Evolutionary conservation across 352 stramenopile genomes (phyloP), one percentile per base, ranked within the genome.

Genomic region (Globisporangium recalcitrans): DNA sequence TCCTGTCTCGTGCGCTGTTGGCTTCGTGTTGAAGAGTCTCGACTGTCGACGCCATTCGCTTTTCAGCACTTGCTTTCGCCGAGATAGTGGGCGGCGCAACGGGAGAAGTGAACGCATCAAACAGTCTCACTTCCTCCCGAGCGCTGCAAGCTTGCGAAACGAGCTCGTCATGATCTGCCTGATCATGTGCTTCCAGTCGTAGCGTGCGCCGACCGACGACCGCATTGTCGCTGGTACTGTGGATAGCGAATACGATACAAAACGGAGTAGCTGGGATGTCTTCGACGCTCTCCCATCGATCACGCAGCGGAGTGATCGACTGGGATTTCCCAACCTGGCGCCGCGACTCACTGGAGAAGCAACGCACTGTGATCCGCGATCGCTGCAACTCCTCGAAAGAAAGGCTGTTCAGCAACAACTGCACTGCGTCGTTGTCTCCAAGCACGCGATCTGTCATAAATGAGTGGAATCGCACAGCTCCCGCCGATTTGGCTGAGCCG

Each of bases 381-480:
- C 55, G 40, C 3, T 47, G n/a, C 3, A 64, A 40, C 9, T 40
- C 49, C 19, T 69, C 21, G 21, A 46, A 31, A 14, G 38, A 49
- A 1, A 63, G 4, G 10, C 58, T 36, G 0, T 26, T 59, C 14
- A 74, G 2, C 16, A 36, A 7, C 0, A 76, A 24, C 7, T 31
- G 42, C 13, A 73, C 49, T 14, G 60, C 52, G 13, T 70, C 14
- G 53, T 77, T 71, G 42, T 69, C 60, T 4, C 72, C 79, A 29
- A 87, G 62, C 9, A 67, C 63, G 27, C 81, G 52, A 1, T 73
- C 61, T 16, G 75, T 78, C 11, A 69, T 80, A 46, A 75, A 82
- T 0, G 65, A 64, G 46, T 65, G 69, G 64, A 87, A 78, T 4
- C 38, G 54, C 29, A 85, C 65, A 3, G 38, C 52, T 16, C 59